Evolutionary conservation across 306 rosid genomes (phyloP).

Genomic region (Quercus berberidifolia): DNA sequence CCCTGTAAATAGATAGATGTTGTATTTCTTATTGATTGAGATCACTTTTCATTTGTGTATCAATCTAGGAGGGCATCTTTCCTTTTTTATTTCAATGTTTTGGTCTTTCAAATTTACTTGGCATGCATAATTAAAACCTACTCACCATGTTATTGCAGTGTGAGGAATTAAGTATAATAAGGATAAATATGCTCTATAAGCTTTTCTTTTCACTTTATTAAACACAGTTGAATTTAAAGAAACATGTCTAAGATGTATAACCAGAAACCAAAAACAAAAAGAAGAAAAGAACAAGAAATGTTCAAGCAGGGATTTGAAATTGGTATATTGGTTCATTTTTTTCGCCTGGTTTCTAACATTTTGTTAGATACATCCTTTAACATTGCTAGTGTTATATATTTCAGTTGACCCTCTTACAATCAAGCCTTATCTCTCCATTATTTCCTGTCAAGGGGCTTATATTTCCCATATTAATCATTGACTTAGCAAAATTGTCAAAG

Average conservation of each 20-base stretch:
- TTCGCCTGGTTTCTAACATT: too few species aligned
- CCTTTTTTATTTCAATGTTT: neutral
- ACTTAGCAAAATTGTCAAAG: slow-evolving; percentile 29
- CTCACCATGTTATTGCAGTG: neutral
- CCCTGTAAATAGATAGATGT: slow-evolving; percentile 15
- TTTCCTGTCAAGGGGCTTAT: slow-evolving; percentile 32
- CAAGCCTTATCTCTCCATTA: slow-evolving; percentile 34
- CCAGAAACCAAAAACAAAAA: too few species aligned
- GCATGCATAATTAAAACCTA: neutral
- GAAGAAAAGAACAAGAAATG: too few species aligned
- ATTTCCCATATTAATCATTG: slow-evolving; percentile 46
- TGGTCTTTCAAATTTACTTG: neutral
- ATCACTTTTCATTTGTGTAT: neutral
- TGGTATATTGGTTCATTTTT: too few species aligned
- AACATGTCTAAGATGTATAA: too few species aligned
- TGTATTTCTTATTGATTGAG: slow-evolving; percentile 5
- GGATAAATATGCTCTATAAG: neutral
- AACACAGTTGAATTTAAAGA: too few species aligned
- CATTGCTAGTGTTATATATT: neutral
- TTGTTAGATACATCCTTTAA: neutral
- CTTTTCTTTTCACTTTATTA: too few species aligned
- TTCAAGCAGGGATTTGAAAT: too few species aligned
- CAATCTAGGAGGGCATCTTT: neutral
- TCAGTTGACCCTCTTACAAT: slow-evolving; percentile 37
- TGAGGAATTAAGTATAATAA: neutral